A percentile compares a stretch with the other conserved stretches of the same genome.
Conservation (phyloP, 2,329 filamentous ascomycete species). For the Colletotrichum abscissum region DNA sequence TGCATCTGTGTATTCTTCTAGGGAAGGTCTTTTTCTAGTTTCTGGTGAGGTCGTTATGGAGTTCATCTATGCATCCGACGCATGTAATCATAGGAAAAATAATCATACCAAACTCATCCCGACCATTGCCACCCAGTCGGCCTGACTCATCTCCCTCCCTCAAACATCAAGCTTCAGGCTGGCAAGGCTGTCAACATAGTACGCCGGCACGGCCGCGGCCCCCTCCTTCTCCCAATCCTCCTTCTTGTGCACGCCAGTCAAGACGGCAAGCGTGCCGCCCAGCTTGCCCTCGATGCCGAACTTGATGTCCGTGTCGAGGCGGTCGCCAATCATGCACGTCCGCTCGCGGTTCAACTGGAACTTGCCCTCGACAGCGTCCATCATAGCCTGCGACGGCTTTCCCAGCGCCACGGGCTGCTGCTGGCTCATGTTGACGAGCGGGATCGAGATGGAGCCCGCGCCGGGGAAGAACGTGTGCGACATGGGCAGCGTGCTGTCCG, state of each 20-base stretch:
- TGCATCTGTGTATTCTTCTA: slow-evolving; percentile 24
- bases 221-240: slow-evolving; percentile 81
- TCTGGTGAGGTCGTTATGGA: slow-evolving; percentile 12
- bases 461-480: slow-evolving; percentile 89
- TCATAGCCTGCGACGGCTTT: slow-evolving; percentile 98
- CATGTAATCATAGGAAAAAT: slow-evolving; percentile 12
- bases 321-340: slow-evolving; percentile 96
- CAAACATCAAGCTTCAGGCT: slow-evolving; percentile 70
- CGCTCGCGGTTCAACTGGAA: slow-evolving; percentile 86
- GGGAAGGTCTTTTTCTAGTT: background rate
- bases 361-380: slow-evolving; percentile 98
- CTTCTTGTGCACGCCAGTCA: slow-evolving; percentile 90
- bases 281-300: slow-evolving; percentile 93
- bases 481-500: slow-evolving; percentile 88
- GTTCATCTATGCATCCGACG: slow-evolving; percentile 11
- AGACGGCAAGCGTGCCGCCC: slow-evolving; percentile 89
- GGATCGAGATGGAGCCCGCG: slow-evolving; percentile 84
- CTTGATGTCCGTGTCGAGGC: slow-evolving; percentile 93
- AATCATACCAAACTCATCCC: background rate
- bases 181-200: slow-evolving; percentile 86
- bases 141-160: slow-evolving; percentile 31
- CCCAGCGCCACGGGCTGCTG: slow-evolving; percentile 82
- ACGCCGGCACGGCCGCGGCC: slow-evolving; percentile 78
- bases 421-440: slow-evolving; percentile 78
- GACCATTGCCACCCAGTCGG: background rate